A percentile compares a stretch with the other conserved stretches of the same genome.
Evolutionary conservation across 306 rosid genomes (phyloP).

Genomic region (Citrullus mucosospermus): DNA sequence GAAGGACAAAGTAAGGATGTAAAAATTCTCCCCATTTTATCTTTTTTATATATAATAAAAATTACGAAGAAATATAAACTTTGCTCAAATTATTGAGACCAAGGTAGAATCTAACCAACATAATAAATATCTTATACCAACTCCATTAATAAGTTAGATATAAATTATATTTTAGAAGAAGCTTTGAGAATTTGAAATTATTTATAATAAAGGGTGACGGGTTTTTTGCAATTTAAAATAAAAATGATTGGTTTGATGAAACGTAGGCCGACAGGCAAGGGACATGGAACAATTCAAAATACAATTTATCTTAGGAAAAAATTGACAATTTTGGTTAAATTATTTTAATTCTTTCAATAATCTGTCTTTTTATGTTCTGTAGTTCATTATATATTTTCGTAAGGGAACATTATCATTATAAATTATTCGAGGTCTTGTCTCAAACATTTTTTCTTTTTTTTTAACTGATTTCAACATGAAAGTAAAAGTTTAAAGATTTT

Average conservation of each 20-base stretch:
- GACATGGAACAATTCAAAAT: neutral
- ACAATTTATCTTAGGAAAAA: neutral
- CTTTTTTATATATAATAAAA: no score
- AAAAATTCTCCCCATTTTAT: no score
- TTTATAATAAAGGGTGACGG: neutral
- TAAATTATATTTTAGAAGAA: neutral
- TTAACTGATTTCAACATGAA: neutral
- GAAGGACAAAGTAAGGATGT: no score
- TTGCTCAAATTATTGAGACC: no score
- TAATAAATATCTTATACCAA: neutral
- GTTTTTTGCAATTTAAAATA: neutral
- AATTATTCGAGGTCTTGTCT: neutral
- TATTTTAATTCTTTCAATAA: neutral
- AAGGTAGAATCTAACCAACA: neutral
- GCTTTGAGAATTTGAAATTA: neutral
- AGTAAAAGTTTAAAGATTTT: neutral
- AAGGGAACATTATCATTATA: neutral
- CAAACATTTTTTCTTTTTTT: neutral
- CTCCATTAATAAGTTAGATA: neutral
- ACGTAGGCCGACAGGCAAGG: neutral
- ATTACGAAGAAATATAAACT: no score
- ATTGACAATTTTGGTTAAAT: neutral
- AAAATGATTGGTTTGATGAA: neutral
- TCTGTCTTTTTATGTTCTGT: no score
- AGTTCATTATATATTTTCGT: no score